A percentile compares a stretch with the other conserved stretches of the same genome.
phyloP scores from a whole-genome alignment of 495 filamentous ascomycete species.

The Aspergillus egyptiacus region DNA sequence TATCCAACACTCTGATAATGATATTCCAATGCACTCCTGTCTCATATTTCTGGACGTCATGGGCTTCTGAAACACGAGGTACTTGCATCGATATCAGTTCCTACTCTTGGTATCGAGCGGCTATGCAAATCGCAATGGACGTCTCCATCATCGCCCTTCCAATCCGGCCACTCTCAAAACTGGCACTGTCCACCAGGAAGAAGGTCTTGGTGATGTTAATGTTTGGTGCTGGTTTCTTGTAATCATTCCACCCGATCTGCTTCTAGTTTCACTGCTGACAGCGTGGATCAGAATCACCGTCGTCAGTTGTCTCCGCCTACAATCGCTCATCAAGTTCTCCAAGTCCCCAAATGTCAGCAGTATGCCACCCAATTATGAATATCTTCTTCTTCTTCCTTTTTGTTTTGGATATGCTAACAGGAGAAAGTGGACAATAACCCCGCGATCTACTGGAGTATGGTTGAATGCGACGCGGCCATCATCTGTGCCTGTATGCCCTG shows the following conservation, averaged over 20 bases:
- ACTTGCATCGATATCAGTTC: slow-evolving; percentile 22
- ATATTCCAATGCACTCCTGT: slow-evolving; percentile 35
- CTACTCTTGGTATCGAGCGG: slow-evolving; percentile 20
- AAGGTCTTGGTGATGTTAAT: slow-evolving; percentile 47
- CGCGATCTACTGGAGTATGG: slow-evolving; percentile 42
- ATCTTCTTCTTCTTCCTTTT: too few species aligned
- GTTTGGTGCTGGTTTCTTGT: slow-evolving; percentile 51
- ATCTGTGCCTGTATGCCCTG: slow-evolving; percentile 40
- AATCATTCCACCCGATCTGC: not conserved
- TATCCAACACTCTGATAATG: slow-evolving; percentile 24
- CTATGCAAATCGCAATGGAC: slow-evolving; percentile 24
- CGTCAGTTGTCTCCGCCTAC: slow-evolving; percentile 35
- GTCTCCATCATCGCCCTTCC: slow-evolving; percentile 30
- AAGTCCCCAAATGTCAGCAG: slow-evolving; percentile 28
- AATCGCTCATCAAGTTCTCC: slow-evolving; percentile 30
- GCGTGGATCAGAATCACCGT: slow-evolving; percentile 31
- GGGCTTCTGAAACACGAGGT: slow-evolving; percentile 23
- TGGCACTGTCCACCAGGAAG: slow-evolving; percentile 40
- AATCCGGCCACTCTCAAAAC: slow-evolving; percentile 35
- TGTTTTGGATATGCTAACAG: too few species aligned
- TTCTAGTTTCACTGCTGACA: slow-evolving; percentile 11
- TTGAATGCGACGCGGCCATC: slow-evolving; percentile 44
- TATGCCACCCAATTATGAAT: too few species aligned
- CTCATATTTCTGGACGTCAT: slow-evolving; percentile 27
- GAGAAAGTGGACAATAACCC: slow-evolving; percentile 35